Base-by-base conservation (phyloP, 352 stramenopile species). In the Elongisporangium undulatum region DNA sequence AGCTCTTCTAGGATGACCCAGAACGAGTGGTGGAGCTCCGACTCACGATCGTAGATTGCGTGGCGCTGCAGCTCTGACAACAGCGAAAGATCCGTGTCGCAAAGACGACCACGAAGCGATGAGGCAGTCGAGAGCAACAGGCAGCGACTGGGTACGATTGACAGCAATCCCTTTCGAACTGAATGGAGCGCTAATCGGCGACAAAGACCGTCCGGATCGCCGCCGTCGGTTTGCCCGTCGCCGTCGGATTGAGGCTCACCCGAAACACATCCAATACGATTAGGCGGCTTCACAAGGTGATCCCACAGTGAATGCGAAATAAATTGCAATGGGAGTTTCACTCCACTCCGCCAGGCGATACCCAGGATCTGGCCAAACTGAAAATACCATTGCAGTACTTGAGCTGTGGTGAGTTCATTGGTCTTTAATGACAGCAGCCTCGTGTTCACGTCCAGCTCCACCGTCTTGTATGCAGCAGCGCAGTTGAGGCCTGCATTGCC, bases 321-420 rank as follows among this genome's bases (percentile, higher is more conserved):
- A 39, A 77, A 89, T 54, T 84, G 64, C 17, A 92, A 68, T 1
- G 84, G 80, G 0, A 90, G 39, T 4, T 82, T 21, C 7, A 77
- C 52, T 6, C 67, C 62, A 7, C 72, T 69, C 3, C 82, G 67
- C 84, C 84, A 94, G 0, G 77, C 71, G 19, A 92, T 82, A 7
- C 82, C 82, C 8, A 92, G 58, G 15, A 89, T 13, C 53, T 85
- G 76, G 0, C 82, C 84, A 9, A 91, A 60, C 15, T 71, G 66
- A 38, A 78, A 87, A 50, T 76, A 88, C 71, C 70, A 88, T n/a
- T 72, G 54, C 2, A 88, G 29, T 9, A 79, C 54, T 20, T 86
- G 55, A 2, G 71, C 17, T 21, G 55, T 29, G 51, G 39, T 66
- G 38, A 69, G 24, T 7, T 65, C 58, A 0, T 63, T 12, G 13